phyloP scores from a whole-genome alignment of 1,284 basidiomycete genomes.

The Cryptococcus hybrid region DNA sequence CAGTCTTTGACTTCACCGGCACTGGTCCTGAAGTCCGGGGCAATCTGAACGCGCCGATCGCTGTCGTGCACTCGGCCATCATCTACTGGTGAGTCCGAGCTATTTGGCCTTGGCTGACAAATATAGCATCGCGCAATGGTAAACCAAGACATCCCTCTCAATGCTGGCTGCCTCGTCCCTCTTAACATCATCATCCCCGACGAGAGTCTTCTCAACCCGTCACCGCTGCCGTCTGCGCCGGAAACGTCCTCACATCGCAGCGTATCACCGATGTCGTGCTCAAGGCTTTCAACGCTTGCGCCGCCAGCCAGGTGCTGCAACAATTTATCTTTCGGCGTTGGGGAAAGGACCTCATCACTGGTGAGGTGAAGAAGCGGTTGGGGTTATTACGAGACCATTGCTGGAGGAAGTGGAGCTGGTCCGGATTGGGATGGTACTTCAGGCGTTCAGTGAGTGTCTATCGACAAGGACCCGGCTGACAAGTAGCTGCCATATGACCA shows the following conservation, averaged over 20 bases:
- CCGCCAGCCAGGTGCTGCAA: conserved; percentile 81
- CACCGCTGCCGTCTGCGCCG: conserved; percentile 34
- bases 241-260: conserved; percentile 85
- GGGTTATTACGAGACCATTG: conserved; percentile 88
- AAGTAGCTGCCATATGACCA: conserved; percentile 63
- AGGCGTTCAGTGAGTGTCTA: conserved; percentile 26
- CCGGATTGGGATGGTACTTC: conserved; percentile 75
- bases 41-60: conserved; percentile 59
- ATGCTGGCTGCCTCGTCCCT: conserved; percentile 43
- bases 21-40: conserved; percentile 74
- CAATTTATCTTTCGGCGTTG: conserved; percentile 88
- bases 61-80: conserved; percentile 86
- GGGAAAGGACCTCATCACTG: conserved; percentile 48
- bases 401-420: conserved; percentile 92
- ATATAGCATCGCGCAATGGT: conserved; percentile 37
- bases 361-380: conserved; percentile 62
- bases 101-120: too few species aligned
- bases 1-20: conserved; percentile 82
- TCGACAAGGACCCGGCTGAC: conserved; percentile 32
- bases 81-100: conserved; percentile 92
- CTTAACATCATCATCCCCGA: conserved; percentile 79
- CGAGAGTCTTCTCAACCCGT: conserved; percentile 82
- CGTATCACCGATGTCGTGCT: conserved; percentile 93
- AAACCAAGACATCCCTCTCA: conserved; percentile 75
- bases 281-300: conserved; percentile 87